Percentiles rank a stretch among this genome's conserved stretches.
phyloP scores from a whole-genome alignment of 208 protist genomes.

The Borovskyia barvae region DNA sequence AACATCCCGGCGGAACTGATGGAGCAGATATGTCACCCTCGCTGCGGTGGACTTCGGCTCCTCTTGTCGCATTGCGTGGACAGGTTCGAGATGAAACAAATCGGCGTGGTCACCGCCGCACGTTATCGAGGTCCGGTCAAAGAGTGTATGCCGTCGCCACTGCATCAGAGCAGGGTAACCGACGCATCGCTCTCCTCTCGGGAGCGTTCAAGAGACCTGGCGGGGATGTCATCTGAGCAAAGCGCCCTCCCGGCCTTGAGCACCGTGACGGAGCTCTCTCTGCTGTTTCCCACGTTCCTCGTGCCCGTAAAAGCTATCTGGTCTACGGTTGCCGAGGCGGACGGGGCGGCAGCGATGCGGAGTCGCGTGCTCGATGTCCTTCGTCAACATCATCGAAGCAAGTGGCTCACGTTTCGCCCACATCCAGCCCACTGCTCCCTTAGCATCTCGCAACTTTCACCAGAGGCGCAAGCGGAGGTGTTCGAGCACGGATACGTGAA shows the following conservation, averaged over 20 bases:
- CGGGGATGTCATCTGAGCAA: too few species aligned
- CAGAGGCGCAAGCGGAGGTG: background rate
- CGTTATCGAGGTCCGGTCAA: background rate
- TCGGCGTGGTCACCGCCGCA: conserved; percentile 18
- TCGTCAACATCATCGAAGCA: background rate
- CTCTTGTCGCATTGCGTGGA: conserved; percentile 16
- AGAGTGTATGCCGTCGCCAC: too few species aligned
- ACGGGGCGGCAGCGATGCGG: conserved; percentile 2
- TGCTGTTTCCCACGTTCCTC: conserved; percentile 56
- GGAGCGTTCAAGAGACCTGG: too few species aligned
- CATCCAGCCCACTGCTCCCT: conserved; percentile 8
- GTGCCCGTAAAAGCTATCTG: conserved; percentile 51
- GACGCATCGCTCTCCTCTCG: too few species aligned
- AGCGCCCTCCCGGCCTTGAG: too few species aligned
- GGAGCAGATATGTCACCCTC: conserved; percentile 31
- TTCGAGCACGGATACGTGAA: conserved; percentile 25
- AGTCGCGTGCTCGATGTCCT: conserved; percentile 10
- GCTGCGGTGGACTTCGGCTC: conserved; percentile 6
- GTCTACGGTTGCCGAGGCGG: conserved; percentile 11
- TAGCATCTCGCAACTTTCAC: background rate
- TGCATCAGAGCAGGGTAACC: too few species aligned
- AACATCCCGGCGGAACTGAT: conserved; percentile 40
- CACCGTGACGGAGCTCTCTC: conserved; percentile 16
- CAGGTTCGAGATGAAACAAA: conserved; percentile 22
- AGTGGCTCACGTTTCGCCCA: conserved; percentile 2